A percentile compares a stretch with the other conserved stretches of the same genome.
phyloP scores from a whole-genome alignment of 1,139 yeast species.

The Diutina sp. region DNA sequence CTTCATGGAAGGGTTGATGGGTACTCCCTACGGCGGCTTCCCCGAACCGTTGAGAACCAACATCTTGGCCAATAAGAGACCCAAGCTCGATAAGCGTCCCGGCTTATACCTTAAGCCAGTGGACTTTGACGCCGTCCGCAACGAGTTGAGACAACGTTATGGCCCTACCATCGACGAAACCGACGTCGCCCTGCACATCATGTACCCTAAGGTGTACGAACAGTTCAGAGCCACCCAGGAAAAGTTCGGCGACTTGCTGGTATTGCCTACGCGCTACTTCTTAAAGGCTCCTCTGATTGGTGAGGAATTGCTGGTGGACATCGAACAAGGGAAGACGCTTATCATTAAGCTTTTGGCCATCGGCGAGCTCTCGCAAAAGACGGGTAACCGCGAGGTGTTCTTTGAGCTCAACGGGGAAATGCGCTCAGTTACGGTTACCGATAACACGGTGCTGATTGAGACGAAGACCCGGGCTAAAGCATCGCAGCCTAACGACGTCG shows the following conservation, averaged over 20 bases:
- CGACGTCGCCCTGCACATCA: slow-evolving; percentile 89
- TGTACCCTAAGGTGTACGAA: slow-evolving; percentile 97
- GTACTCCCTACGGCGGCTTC: slow-evolving; percentile 99
- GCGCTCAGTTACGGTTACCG: slow-evolving; percentile 89
- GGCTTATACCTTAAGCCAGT: slow-evolving; percentile 81
- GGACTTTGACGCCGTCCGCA: slow-evolving; percentile 57
- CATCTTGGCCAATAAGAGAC: slow-evolving; percentile 72
- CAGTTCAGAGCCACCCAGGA: slow-evolving; percentile 64
- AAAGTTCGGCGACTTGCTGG: slow-evolving; percentile 83
- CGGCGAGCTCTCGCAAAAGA: slow-evolving; percentile 74
- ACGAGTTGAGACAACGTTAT: slow-evolving; percentile 58
- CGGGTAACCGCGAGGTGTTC: slow-evolving; percentile 93
- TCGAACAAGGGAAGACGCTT: slow-evolving; percentile 89
- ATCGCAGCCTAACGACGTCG: slow-evolving; percentile 83
- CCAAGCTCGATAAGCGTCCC: slow-evolving; percentile 79
- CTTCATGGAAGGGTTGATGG: slow-evolving; percentile 98
- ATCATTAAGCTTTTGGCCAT: slow-evolving; percentile 86
- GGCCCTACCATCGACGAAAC: slow-evolving; percentile 51
- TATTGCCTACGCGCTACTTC: slow-evolving; percentile 85
- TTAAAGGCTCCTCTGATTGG: slow-evolving; percentile 76
- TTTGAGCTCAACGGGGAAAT: slow-evolving; percentile 97
- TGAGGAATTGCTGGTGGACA: slow-evolving; percentile 80
- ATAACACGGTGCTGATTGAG: slow-evolving; percentile 76
- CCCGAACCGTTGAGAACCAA: slow-evolving; percentile 96
- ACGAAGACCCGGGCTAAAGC: slow-evolving; percentile 86